A percentile compares a stretch with the other conserved stretches of the same genome.
These are phyloP conservation scores for Talaromyces sp. DNA, from an alignment of 2,329 filamentous ascomycete species.

Conservation along the genomic window DNA sequence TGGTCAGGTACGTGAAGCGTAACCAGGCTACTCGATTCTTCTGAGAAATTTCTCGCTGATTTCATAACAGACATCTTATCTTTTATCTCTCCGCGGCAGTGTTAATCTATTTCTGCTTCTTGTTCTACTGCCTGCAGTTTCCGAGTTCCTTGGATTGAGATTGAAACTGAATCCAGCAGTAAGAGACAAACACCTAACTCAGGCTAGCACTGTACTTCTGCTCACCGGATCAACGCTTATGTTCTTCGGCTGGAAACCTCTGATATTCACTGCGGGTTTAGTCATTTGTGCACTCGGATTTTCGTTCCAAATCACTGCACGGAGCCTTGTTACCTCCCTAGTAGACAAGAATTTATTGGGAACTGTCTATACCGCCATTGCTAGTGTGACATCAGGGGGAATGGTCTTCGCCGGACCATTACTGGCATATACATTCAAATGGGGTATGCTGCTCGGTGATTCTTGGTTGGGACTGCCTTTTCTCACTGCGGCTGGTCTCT, in stretches of 20 bases:
- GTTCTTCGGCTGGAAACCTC: constrained; percentile 5
- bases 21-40: background rate
- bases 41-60: background rate
- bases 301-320: constrained; percentile 5
- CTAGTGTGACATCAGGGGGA: constrained; percentile 3
- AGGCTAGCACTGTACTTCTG: constrained; percentile 1
- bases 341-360: constrained; percentile 5
- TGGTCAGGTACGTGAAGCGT: constrained; percentile 1
- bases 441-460: constrained; percentile 3
- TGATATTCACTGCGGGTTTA: constrained; percentile 6
- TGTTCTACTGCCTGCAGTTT: constrained; percentile 4
- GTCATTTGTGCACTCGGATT: constrained; percentile 6
- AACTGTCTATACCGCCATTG: constrained; percentile 5
- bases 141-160: constrained; percentile 2
- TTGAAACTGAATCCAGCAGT: constrained; percentile 4
- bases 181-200: constrained; percentile 1
- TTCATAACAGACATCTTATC: constrained; percentile 1
- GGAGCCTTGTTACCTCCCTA: constrained; percentile 4
- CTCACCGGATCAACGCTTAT: constrained; percentile 1
- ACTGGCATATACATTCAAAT: constrained; percentile 6
- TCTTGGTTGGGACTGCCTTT: constrained; percentile 3
- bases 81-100: constrained; percentile 3
- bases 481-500: background rate
- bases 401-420: background rate
- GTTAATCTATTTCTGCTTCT: constrained; percentile 6